A percentile compares a stretch with the other conserved stretches of the same genome.
Conservation (phyloP, 768 basidiomycete species). For the Leccinum longicurvipes region DNA sequence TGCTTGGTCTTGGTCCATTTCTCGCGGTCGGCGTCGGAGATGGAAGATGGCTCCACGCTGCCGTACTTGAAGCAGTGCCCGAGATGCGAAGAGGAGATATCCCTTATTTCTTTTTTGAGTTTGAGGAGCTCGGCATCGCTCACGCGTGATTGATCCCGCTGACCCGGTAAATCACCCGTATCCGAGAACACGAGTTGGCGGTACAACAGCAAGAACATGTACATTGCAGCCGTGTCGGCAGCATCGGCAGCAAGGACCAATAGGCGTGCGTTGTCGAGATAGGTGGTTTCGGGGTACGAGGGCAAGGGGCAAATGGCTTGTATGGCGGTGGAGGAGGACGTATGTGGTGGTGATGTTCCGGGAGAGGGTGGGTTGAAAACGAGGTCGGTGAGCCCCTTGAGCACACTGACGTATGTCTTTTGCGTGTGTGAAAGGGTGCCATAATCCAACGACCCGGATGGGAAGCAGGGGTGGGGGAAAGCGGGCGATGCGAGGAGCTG, state of each 20-base stretch:
- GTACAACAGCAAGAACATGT: constrained; percentile 79
- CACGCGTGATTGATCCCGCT: constrained; percentile 37
- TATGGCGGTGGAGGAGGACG: constrained; percentile 29
- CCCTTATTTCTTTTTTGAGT: constrained; percentile 75
- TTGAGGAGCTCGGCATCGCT: constrained; percentile 52
- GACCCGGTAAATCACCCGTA: constrained; percentile 30
- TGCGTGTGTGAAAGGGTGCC: constrained; percentile 39
- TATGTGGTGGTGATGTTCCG: constrained; percentile 33
- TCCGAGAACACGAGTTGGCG: constrained; percentile 66
- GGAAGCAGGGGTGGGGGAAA: constrained; percentile 44
- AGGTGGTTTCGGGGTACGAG: constrained; percentile 71
- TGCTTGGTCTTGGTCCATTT: constrained; percentile 55
- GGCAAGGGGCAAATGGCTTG: constrained; percentile 35
- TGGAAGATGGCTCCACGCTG: constrained; percentile 22
- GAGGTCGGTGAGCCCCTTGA: constrained; percentile 62
- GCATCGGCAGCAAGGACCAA: constrained; percentile 66
- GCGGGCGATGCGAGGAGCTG: constrained; percentile 40
- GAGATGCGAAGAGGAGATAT: constrained; percentile 54
- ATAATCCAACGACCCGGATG: constrained; percentile 43
- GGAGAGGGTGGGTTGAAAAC: constrained; percentile 53
- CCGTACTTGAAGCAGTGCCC: constrained; percentile 53
- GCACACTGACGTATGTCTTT: constrained; percentile 49
- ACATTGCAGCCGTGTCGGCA: constrained; percentile 68
- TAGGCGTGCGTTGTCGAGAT: constrained; percentile 74
- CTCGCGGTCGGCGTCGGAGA: constrained; percentile 40